Evolutionary conservation across 2,329 filamentous ascomycete genomes (phyloP).

Genomic region (Diplodia sapinea): DNA sequence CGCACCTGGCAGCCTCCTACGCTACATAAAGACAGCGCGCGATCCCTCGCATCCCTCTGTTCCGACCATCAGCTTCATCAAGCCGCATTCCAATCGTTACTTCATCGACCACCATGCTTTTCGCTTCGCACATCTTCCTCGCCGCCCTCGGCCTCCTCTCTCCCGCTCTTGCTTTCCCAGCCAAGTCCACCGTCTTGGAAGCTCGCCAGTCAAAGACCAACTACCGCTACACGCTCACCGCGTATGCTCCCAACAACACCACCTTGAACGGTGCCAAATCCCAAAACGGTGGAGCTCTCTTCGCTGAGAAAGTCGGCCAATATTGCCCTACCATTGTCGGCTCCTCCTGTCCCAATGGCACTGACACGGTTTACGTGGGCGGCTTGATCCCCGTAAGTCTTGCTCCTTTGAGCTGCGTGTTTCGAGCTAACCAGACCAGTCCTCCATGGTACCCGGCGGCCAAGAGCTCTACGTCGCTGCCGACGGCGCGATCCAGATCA

Average conservation of each 20-base stretch:
- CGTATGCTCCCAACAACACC: conserved; percentile 32
- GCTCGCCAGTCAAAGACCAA: neutral
- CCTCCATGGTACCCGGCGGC: conserved; percentile 35
- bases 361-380: conserved; percentile 33
- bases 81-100: neutral
- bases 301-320: conserved; percentile 24
- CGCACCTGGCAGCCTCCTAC: neutral
- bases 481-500: conserved; percentile 35
- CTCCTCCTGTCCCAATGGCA: conserved; percentile 35
- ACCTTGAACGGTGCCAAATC: conserved; percentile 35
- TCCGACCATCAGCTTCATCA: too few relatives aligned
- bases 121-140: conserved; percentile 3
- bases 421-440: conserved; percentile 2
- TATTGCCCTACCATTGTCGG: conserved; percentile 34
- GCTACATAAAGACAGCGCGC: conserved; percentile 8
- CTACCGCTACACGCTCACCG: conserved; percentile 33
- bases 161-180: neutral
- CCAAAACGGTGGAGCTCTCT: conserved; percentile 33
- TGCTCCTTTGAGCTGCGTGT: neutral
- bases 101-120: neutral
- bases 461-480: conserved; percentile 36
- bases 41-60: neutral
- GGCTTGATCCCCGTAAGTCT: conserved; percentile 34
- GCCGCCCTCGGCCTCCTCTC: conserved; percentile 5
- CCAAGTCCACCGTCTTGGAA: neutral